These are phyloP conservation scores for Aspergillus persii DNA, from an alignment of 2,329 filamentous ascomycete genomes.

Conservation along the genomic window DNA sequence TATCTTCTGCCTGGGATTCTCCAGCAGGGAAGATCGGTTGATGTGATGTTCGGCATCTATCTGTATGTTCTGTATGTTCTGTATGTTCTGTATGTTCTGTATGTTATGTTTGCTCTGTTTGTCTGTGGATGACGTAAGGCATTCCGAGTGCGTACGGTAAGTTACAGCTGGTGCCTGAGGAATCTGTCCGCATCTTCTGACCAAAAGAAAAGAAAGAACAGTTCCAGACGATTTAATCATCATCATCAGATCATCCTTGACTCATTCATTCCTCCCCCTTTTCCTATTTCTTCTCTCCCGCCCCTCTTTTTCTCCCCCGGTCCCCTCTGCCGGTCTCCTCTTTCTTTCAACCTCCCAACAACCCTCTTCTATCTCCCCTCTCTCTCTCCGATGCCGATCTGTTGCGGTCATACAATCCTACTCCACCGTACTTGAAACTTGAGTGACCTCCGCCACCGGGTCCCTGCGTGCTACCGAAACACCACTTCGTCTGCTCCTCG, in stretches of 20 bases:
- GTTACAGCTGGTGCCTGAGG: too few relatives aligned
- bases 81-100: too few relatives aligned
- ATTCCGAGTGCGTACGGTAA: too few relatives aligned
- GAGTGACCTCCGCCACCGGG: slow-evolving; percentile 10
- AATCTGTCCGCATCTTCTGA: neutral
- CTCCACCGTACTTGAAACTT: slow-evolving; percentile 1
- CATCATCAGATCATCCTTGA: slow-evolving; percentile 1
- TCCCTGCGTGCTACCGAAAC: slow-evolving; percentile 5
- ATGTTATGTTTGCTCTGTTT: too few relatives aligned
- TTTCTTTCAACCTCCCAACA: slow-evolving; percentile 1
- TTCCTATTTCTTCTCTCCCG: neutral
- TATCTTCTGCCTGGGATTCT: too few relatives aligned
- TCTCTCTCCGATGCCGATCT: neutral
- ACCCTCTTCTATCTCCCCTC: slow-evolving; percentile 1
- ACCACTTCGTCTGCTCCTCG: neutral
- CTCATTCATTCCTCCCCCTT: slow-evolving; percentile 8
- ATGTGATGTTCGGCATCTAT: too few relatives aligned
- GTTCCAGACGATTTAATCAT: neutral
- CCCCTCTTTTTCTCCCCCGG: neutral
- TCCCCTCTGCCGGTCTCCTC: slow-evolving; percentile 3
- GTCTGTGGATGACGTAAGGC: too few relatives aligned
- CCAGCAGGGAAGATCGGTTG: too few relatives aligned
- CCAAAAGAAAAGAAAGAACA: neutral
- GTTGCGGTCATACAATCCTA: slow-evolving; percentile 1
- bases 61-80: too few relatives aligned